Conservation (phyloP, 1,284 basidiomycete species). For the Ustilago loliicola region DNA sequence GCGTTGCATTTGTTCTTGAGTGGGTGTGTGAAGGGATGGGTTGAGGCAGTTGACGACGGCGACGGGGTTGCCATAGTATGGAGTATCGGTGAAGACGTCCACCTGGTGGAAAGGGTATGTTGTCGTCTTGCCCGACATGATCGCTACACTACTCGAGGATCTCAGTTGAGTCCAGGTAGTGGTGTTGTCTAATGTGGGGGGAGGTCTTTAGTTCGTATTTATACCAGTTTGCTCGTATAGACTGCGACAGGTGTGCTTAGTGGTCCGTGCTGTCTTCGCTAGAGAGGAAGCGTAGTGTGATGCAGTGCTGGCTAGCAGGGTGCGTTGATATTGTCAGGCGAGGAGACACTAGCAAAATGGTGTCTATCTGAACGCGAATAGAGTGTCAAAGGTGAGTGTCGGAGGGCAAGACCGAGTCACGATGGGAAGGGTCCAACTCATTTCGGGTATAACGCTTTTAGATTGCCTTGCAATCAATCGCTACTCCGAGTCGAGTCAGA, state of each 20-base stretch:
- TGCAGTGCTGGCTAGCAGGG: too few species aligned
- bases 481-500: background rate
- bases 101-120: conserved; percentile 54
- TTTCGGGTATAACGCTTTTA: conserved; percentile 32
- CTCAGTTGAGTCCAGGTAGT: too few species aligned
- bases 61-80: conserved; percentile 61
- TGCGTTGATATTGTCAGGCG: background rate
- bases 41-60: conserved; percentile 59
- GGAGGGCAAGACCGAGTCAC: conserved; percentile 17
- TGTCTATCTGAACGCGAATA: background rate
- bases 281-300: too few species aligned
- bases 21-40: conserved; percentile 15
- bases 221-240: too few species aligned
- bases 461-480: background rate
- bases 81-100: conserved; percentile 56
- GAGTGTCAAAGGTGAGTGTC: background rate
- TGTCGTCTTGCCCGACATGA: background rate
- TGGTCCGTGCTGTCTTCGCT: too few species aligned
- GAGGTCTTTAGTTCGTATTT: too few species aligned
- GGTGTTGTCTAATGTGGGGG: too few species aligned
- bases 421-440: conserved; percentile 8
- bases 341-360: background rate
- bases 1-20: conserved; percentile 47
- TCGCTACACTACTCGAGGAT: background rate
- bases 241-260: too few species aligned